These are phyloP conservation scores for Melanopsichium pennsylvanicum DNA, from an alignment of 1,284 basidiomycete genomes.

Conservation along the genomic window DNA sequence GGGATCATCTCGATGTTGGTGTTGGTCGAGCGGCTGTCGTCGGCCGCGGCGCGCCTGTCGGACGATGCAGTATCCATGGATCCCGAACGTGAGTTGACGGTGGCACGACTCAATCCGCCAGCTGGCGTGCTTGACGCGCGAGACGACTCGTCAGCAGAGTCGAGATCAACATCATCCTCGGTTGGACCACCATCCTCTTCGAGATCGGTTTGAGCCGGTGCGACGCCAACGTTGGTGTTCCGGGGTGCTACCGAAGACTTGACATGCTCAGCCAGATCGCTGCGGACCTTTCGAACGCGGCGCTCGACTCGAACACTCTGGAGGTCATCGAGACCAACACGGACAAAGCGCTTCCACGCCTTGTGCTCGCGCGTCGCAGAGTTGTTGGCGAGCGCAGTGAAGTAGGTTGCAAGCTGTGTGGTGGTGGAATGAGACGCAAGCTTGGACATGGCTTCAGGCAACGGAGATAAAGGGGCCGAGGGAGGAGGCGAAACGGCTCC, in stretches of 20 bases:
- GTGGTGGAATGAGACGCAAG: constrained; percentile 41
- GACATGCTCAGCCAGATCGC: constrained; percentile 69
- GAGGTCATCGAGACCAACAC: constrained; percentile 82
- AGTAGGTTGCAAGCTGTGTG: constrained; percentile 74
- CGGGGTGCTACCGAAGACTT: constrained; percentile 49
- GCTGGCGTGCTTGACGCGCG: constrained; percentile 19
- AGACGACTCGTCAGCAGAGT: constrained; percentile 42
- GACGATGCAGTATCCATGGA: constrained; percentile 31
- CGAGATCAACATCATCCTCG: constrained; percentile 52
- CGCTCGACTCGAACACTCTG: constrained; percentile 84
- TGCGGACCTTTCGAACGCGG: constrained; percentile 83
- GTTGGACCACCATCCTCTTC: constrained; percentile 48
- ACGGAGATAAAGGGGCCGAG: constrained; percentile 37
- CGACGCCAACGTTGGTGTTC: constrained; percentile 55
- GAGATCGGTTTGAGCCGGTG: constrained; percentile 49
- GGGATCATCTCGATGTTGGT: constrained; percentile 54
- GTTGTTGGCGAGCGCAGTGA: constrained; percentile 79
- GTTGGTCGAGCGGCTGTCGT: constrained; percentile 38
- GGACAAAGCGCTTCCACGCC: constrained; percentile 83
- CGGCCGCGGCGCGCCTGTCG: constrained; percentile 21
- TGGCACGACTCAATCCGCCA: constrained; percentile 26
- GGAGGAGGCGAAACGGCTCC: constrained; percentile 28
- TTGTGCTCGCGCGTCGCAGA: constrained; percentile 73
- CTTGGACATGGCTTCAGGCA: constrained; percentile 14
- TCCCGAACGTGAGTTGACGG: constrained; percentile 22